A percentile compares a stretch with the other conserved stretches of the same genome.
These are phyloP conservation scores for Escovopsis sp. DNA, from an alignment of 2,329 filamentous ascomycete species.

Conservation along the genomic window DNA sequence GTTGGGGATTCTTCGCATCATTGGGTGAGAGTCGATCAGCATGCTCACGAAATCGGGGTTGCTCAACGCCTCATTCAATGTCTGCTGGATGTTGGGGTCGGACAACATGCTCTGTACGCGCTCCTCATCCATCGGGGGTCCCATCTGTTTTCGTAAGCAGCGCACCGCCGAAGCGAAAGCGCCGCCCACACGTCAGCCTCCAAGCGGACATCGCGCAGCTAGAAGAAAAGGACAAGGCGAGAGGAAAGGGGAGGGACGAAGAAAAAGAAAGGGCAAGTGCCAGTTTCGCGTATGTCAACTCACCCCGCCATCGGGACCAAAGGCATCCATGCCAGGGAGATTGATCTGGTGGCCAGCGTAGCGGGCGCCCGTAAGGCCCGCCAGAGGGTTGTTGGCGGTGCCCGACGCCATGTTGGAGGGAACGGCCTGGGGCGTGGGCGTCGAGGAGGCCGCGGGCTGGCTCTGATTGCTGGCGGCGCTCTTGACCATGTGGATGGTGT, in stretches of 20 bases:
- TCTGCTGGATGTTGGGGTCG: slow-evolving; percentile 73
- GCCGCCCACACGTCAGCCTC: no score
- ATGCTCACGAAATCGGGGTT: slow-evolving; percentile 92
- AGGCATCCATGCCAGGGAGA: slow-evolving; percentile 73
- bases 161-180: no score
- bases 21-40: slow-evolving; percentile 85
- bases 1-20: slow-evolving; percentile 58
- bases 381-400: slow-evolving; percentile 75
- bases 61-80: slow-evolving; percentile 87
- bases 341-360: slow-evolving; percentile 79
- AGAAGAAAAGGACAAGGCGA: no score
- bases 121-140: slow-evolving; percentile 68
- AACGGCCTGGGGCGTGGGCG: slow-evolving; percentile 31
- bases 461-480: slow-evolving; percentile 75
- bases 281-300: slow-evolving; percentile 24
- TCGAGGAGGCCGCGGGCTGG: slow-evolving; percentile 26
- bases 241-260: background rate
- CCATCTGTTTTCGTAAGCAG: slow-evolving; percentile 49
- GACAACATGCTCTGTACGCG: slow-evolving; percentile 72
- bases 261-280: slow-evolving; percentile 14
- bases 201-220: no score
- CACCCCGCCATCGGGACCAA: slow-evolving; percentile 89
- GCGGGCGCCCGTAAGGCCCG: slow-evolving; percentile 78
- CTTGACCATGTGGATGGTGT: slow-evolving; percentile 94
- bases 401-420: slow-evolving; percentile 69